Evolutionary conservation across 2,329 filamentous ascomycete genomes (phyloP), one percentile per base, ranked within the genome.

Genomic region (Biscogniauxia marginata): DNA sequence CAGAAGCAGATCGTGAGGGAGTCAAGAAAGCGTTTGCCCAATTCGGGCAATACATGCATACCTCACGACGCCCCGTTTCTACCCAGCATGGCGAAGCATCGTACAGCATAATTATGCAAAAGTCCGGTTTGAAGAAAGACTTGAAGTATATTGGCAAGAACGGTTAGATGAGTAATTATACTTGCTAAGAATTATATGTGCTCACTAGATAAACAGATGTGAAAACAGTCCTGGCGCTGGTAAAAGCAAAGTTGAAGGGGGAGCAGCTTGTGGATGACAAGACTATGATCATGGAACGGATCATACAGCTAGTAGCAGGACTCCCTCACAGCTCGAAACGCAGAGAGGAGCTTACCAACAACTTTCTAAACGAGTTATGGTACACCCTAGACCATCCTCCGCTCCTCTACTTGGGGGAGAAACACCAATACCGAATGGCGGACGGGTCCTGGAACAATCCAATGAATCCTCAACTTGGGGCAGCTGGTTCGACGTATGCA

Each of bases 381-480:
- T 78, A 85, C 63, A 84, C 83, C 0, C 75, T 93, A 7, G 86
- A 89, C 18, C 89, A 93, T 61, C 89, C 89, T 0, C 87, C 89
- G 0, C 74, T 87, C 62, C 79, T 87, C 46, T 89, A 85, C 58
- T 72, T 87, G 54, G 84, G 84, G 2, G 75, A 86, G 7, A 75
- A 87, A 54, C 87, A 80, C 65, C 78, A 79, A 62, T 92, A 90
- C 66, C 82, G 89, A 13, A 81, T 80, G 51, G 82, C 88, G 0
- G 88, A 92, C 74, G 89, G 89, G 0, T 88, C 84, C 0, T 81
- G 84, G 71, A 92, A 91, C 61, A 91, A 91, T 65, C 82, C 86
- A 5, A 78, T 83, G 61, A 78, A 84, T 54, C 88, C 88, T 0
- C 76, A 79, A 63, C 74, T 91, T 13, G 89, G 87, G 56, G 87